phyloP scores from a whole-genome alignment of 805 yeast genomes.

The Wickerhamiella shivajii region DNA sequence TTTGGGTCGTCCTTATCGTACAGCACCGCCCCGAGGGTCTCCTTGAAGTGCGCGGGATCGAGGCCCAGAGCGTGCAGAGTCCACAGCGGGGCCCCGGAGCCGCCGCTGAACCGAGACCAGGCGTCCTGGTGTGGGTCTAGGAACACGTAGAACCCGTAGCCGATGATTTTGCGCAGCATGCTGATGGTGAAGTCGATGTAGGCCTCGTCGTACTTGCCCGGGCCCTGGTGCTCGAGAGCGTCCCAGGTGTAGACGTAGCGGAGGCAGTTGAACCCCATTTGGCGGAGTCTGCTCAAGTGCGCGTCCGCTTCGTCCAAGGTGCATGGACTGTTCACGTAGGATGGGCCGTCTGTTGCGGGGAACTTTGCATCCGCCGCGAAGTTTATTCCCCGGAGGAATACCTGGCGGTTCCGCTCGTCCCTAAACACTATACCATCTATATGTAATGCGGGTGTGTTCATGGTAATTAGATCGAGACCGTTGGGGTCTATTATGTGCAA shows the following conservation, averaged over 20 bases:
- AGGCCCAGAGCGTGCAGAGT: constrained; percentile 82
- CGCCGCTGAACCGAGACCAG: constrained; percentile 85
- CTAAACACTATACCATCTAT: constrained; percentile 39
- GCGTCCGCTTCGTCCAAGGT: constrained; percentile 54
- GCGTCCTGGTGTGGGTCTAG: constrained; percentile 89
- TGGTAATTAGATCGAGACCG: too few relatives aligned
- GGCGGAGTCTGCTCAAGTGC: constrained; percentile 55
- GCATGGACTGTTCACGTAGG: constrained; percentile 70
- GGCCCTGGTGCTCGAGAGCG: constrained; percentile 77
- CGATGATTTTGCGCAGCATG: constrained; percentile 36
- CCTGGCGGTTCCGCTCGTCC: constrained; percentile 38
- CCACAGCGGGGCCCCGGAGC: constrained; percentile 92
- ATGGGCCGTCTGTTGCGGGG: constrained; percentile 37
- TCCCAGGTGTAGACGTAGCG: constrained; percentile 84
- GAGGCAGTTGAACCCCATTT: constrained; percentile 69
- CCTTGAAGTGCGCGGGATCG: constrained; percentile 50
- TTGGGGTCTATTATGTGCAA: too few relatives aligned
- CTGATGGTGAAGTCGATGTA: constrained; percentile 57
- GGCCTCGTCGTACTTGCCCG: constrained; percentile 64
- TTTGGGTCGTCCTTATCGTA: constrained; percentile 37
- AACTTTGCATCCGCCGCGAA: constrained; percentile 59
- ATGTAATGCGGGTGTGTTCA: constrained; percentile 7
- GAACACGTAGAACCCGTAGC: constrained; percentile 60
- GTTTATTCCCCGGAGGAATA: constrained; percentile 65
- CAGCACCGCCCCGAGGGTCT: constrained; percentile 65